Evolutionary conservation across 768 basidiomycete genomes (phyloP), one percentile per base, ranked within the genome.

Genomic region (Amanita muscaria): DNA sequence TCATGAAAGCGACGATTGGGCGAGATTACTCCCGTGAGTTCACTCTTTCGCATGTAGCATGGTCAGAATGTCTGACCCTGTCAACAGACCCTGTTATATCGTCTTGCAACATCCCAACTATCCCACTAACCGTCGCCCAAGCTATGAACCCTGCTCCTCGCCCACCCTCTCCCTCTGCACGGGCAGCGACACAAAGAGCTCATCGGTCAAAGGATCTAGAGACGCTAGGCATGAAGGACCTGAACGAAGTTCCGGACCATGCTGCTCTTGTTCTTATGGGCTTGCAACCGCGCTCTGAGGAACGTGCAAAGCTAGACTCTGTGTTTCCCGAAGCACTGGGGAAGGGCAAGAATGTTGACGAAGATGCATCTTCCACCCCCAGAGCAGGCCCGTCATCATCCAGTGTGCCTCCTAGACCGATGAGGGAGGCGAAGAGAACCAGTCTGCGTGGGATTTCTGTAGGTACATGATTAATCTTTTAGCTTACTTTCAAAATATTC

Each of bases 1-100:
- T 99, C 53, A 97, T 98, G 90, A 99, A 98, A 61, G 90, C 94
- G 2, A 97, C 94, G 10, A 99, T 99, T 53, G 83, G 79, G 7
- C 71, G 96, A 45, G 96, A 98, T 60, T 97, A 93, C 58, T 76
- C 83, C 7, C 85, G 91, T 93, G 55, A 30, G 83, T 70, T n/a
- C n/a, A n/a, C n/a, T n/a, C n/a, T n/a, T n/a, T n/a, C n/a, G 4
- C 3, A 34, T 41, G 23, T 1, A 5, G 38, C 7, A 34, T 32
- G 21, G 6, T 5, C 25, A 23, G 4, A 36, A 29, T 46, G 41
- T 34, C 56, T 64, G 31, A 57, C 42, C 11, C 31, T 43, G 36
- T 40, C 24, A 55, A 29, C 39, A 92, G 94, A 83, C 56, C 88
- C 92, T 19, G 93, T 98, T 40, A 80, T 96, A 12, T 97, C 96